These are phyloP conservation scores for Wickerhamiella infanticola DNA, from an alignment of 1,139 yeast genomes.

Conservation along the genomic window DNA sequence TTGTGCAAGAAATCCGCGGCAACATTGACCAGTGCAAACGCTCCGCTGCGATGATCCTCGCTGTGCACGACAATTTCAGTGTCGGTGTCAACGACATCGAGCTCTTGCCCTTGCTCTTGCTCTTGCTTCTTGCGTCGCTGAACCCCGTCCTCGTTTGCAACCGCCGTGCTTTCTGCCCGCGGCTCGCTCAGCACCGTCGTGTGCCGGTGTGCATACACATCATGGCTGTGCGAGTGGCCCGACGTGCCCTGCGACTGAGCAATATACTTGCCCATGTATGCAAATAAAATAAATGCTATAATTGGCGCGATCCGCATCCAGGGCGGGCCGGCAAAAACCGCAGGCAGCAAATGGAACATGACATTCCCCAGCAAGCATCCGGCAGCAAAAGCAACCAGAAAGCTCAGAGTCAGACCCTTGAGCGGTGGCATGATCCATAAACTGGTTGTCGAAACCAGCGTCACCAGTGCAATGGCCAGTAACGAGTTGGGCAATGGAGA, in stretches of 20 bases:
- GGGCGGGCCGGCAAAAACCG: slow-evolving; percentile 33
- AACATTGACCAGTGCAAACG: slow-evolving; percentile 45
- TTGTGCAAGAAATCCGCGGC: slow-evolving; percentile 55
- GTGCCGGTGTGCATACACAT: slow-evolving; percentile 25
- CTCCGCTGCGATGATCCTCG: slow-evolving; percentile 13
- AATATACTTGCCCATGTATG: slow-evolving; percentile 40
- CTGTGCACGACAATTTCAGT: neutral
- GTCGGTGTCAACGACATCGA: slow-evolving; percentile 10
- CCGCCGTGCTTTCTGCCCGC: neutral
- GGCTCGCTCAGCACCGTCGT: neutral
- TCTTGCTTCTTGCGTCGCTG: neutral
- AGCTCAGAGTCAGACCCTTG: slow-evolving; percentile 26
- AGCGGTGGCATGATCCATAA: slow-evolving; percentile 26
- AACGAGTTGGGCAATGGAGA: slow-evolving; percentile 44
- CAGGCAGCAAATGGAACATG: slow-evolving; percentile 49
- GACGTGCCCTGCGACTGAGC: slow-evolving; percentile 30
- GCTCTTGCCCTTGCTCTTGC: slow-evolving; percentile 7
- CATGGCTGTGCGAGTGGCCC: slow-evolving; percentile 26
- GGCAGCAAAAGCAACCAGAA: slow-evolving; percentile 48
- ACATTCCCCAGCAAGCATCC: slow-evolving; percentile 61
- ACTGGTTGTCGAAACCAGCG: slow-evolving; percentile 45
- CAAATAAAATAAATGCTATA: slow-evolving; percentile 40
- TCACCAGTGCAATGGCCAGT: slow-evolving; percentile 44
- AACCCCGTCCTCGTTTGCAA: neutral
- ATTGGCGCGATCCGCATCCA: slow-evolving; percentile 39